These are phyloP conservation scores for Saccharomyces hybrid DNA, from an alignment of 1,139 yeast species.

Conservation along the genomic window DNA sequence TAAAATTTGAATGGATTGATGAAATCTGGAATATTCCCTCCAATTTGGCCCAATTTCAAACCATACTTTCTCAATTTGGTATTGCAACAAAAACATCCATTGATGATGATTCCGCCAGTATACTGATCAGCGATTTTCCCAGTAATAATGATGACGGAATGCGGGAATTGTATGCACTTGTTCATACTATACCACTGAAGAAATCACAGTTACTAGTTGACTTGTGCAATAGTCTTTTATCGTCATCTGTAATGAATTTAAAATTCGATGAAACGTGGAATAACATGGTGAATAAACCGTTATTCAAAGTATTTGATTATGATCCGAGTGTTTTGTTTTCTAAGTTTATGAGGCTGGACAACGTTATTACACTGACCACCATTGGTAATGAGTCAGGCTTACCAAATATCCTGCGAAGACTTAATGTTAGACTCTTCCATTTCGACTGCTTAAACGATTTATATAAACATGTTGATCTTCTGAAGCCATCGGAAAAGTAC, in stretches of 20 bases:
- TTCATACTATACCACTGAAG: not conserved
- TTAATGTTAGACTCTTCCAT: not conserved
- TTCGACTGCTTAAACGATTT: not conserved
- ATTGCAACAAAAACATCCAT: not conserved
- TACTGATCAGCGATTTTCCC: not conserved
- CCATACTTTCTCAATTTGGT: constrained; percentile 5
- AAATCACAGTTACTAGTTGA: not conserved
- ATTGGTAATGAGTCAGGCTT: not conserved
- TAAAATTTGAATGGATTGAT: constrained; percentile 10
- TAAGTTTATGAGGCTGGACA: not conserved
- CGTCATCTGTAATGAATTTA: not conserved
- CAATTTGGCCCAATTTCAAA: not conserved
- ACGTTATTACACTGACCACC: not conserved
- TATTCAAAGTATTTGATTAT: not conserved
- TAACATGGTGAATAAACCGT: not conserved
- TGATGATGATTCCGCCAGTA: not conserved
- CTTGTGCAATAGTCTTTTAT: not conserved
- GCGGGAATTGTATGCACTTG: not conserved
- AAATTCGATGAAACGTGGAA: not conserved
- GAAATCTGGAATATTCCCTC: constrained; percentile 12
- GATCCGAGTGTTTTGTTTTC: not conserved
- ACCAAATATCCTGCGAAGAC: not conserved
- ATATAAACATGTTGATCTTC: not conserved
- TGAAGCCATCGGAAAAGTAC: not conserved
- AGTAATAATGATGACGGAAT: not conserved